Evolutionary conservation across 306 rosid genomes (phyloP), one percentile per base, ranked within the genome.

Genomic region (Oxytropis ochrocephala): DNA sequence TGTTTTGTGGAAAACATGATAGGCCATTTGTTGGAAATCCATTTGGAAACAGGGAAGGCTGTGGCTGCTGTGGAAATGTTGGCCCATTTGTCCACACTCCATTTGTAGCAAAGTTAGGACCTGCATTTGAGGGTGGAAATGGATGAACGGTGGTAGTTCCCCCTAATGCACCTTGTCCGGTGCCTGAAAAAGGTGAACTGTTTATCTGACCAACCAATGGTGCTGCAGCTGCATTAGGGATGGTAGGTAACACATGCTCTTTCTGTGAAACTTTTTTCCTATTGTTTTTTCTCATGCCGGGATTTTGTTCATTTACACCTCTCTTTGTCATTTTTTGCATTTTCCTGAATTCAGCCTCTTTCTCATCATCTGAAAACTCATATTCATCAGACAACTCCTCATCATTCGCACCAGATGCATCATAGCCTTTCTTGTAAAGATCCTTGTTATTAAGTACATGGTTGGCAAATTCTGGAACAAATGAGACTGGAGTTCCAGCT

Each of bases 321-420:
- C 96, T 85, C 78, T 94, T 94, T 2, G 82, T 8, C 75, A 74
- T 11, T 75, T 50, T 84, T 17, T 73, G 89, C 86, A 67, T 52
- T 75, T 77, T 91, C 85, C 16, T 87, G 84, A 54, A 85, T 75
- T 91, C 97, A 0, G 90, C 91, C 84, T 94, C 99, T 80, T 78
- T 88, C 77, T 94, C 99, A 62, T 94, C 99, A 69, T 94, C 99
- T 17, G 99, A 94, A 75, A 94, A 94, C 85, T 91, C 97, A 5
- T 47, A 51, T 51, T 84, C 96, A 63, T 88, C 95, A 7, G 79
- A 75, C 61, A 85, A 1, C 85, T 90, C 97, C 79, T 94, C 99
- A 81, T 94, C 99, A 74, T 88, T 69, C 4, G 63, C 81, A 39
- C 96, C 97, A 51, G 99, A 94, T 21, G 95, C 96, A 84, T 94